Percentiles rank a stretch among this genome's conserved stretches.
Evolutionary conservation across 176 grass and related monocot species (phyloP).

Genomic region (Oropetium thomaeum): DNA sequence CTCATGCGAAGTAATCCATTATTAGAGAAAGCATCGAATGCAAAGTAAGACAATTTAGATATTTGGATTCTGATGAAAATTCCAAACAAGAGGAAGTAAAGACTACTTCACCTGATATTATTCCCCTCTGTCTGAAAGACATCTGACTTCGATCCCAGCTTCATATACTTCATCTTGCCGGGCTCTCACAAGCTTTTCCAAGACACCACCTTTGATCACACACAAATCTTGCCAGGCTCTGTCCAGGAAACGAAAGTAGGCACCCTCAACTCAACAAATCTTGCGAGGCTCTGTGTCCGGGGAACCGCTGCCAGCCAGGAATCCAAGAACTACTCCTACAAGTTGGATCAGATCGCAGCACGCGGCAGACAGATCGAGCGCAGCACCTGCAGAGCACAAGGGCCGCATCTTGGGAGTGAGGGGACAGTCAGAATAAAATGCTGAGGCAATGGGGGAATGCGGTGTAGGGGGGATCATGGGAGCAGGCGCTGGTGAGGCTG

Average conservation of each 20-base stretch:
- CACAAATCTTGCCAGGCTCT: neutral
- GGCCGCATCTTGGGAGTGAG: conserved; percentile 50
- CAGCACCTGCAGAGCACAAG: conserved; percentile 48
- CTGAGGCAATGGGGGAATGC: conserved; percentile 50
- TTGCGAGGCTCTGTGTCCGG: conserved; percentile 42
- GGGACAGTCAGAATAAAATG: conserved; percentile 75
- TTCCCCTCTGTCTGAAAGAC: conserved; percentile 84
- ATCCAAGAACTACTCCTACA: conserved; percentile 35
- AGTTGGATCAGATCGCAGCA: conserved; percentile 33
- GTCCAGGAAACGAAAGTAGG: conserved; percentile 14
- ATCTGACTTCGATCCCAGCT: conserved; percentile 98
- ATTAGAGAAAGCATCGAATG: neutral
- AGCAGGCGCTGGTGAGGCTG: conserved; percentile 47
- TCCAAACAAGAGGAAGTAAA: neutral
- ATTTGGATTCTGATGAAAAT: conserved; percentile 11
- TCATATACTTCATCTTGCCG: conserved; percentile 97
- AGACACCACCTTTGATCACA: conserved; percentile 20
- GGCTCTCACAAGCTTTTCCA: neutral
- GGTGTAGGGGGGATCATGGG: conserved; percentile 66
- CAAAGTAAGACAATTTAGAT: conserved; percentile 2
- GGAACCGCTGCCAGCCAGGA: conserved; percentile 38
- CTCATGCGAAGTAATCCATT: conserved; percentile 11
- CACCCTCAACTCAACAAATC: conserved; percentile 26
- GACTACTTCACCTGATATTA: conserved; percentile 62
- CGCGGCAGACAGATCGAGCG: conserved; percentile 1